These are phyloP conservation scores for Caryopteris hybrid DNA, from an alignment of 305 asterid genomes.

Conservation along the genomic window DNA sequence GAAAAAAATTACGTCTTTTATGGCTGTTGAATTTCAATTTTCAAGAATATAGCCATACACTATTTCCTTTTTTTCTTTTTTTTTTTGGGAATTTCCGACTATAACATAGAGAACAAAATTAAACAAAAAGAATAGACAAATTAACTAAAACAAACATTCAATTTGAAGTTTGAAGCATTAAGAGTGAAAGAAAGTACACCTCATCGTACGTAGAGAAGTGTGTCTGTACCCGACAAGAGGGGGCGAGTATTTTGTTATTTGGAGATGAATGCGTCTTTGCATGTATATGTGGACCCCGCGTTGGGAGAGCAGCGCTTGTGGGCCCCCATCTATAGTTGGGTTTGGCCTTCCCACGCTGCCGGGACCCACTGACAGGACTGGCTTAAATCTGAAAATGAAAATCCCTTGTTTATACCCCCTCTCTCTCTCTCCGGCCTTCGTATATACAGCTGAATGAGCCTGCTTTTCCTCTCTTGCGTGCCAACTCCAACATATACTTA, in stretches of 20 bases:
- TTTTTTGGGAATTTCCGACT: too few relatives aligned
- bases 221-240: constrained; percentile 4
- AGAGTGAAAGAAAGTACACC: background rate
- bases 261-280: background rate
- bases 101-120: too few relatives aligned
- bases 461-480: constrained; percentile 18
- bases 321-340: constrained; percentile 11
- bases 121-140: too few relatives aligned
- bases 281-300: constrained; percentile 7
- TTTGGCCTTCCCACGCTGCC: constrained; percentile 29
- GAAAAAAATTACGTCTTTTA: too few relatives aligned
- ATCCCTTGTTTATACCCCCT: constrained; percentile 3
- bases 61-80: too few relatives aligned
- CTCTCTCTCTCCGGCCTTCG: constrained; percentile 16
- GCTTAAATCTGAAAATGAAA: constrained; percentile 2
- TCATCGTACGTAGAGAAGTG: background rate
- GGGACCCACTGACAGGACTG: constrained; percentile 26
- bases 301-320: background rate
- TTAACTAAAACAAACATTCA: too few relatives aligned
- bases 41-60: too few relatives aligned
- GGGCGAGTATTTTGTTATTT: background rate
- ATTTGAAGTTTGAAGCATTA: too few relatives aligned
- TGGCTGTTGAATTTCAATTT: too few relatives aligned
- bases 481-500: constrained; percentile 20
- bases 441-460: background rate